Conservation (phyloP, 1,284 basidiomycete genomes). For the Apiotrichum gamsii region DNA sequence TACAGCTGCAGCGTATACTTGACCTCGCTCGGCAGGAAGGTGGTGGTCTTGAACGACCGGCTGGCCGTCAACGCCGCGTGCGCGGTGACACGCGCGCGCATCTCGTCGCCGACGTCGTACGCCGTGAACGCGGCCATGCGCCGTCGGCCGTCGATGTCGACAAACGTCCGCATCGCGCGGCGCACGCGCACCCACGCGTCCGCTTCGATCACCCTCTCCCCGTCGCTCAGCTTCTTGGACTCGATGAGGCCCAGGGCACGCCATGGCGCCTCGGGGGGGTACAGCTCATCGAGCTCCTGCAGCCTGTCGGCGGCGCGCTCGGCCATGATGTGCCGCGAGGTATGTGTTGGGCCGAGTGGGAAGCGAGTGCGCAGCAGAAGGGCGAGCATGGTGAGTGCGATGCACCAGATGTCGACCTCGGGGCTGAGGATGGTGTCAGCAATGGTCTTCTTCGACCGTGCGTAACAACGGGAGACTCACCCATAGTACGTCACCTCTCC, state of each 20-base stretch:
- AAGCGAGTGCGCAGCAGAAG: slow-evolving; percentile 51
- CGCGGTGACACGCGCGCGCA: slow-evolving; percentile 20
- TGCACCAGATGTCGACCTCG: slow-evolving; percentile 56
- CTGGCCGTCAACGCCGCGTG: slow-evolving; percentile 11
- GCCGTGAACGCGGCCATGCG: slow-evolving; percentile 50
- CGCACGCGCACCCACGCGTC: slow-evolving; percentile 44
- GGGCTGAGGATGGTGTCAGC: slow-evolving; percentile 42
- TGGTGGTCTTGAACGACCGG: slow-evolving; percentile 51
- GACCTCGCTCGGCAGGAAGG: slow-evolving; percentile 48
- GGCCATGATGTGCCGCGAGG: slow-evolving; percentile 48
- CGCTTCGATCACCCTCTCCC: slow-evolving; percentile 23
- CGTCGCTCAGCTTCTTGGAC: slow-evolving; percentile 11
- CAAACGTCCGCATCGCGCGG: slow-evolving; percentile 46
- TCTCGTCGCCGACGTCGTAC: slow-evolving; percentile 37
- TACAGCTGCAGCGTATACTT: slow-evolving; percentile 50
- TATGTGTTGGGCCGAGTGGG: slow-evolving; percentile 53
- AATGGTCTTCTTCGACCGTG: too few species aligned
- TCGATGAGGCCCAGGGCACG: slow-evolving; percentile 5
- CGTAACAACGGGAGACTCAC: slow-evolving; percentile 18
- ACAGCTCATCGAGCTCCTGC: slow-evolving; percentile 45
- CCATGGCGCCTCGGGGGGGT: slow-evolving; percentile 35
- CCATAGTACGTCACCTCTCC: slow-evolving; percentile 51
- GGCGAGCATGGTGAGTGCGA: slow-evolving; percentile 53
- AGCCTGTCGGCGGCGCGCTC: slow-evolving; percentile 49
- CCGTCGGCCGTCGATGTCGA: slow-evolving; percentile 49